phyloP scores from a whole-genome alignment of 257 asterid genomes.

The Nicotiana sylvestris region DNA sequence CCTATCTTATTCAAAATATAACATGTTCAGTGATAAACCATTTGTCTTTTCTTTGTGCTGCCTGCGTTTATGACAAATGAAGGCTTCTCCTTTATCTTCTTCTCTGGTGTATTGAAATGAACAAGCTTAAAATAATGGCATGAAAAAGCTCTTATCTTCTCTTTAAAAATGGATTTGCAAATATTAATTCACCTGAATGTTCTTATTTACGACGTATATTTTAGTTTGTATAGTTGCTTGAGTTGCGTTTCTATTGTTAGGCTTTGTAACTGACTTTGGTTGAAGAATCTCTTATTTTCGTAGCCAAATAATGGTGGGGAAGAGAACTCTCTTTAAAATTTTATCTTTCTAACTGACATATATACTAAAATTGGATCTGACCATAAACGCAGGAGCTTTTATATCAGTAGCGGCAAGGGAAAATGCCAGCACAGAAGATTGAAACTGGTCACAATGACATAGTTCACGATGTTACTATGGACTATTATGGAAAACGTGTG shows the following conservation, averaged over 20 bases:
- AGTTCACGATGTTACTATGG: constrained; percentile 89
- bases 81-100: background rate
- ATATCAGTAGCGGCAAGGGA: constrained; percentile 17
- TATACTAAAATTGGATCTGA: background rate
- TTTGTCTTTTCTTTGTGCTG: background rate
- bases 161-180: background rate
- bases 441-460: constrained; percentile 87
- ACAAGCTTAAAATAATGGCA: background rate
- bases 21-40: background rate
- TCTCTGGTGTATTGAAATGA: background rate
- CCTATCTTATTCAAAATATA: background rate
- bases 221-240: background rate
- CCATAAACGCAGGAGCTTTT: constrained; percentile 3
- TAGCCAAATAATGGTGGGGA: background rate
- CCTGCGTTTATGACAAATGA: background rate
- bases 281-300: background rate
- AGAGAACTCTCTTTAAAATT: background rate
- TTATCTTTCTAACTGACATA: background rate
- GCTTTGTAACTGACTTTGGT: background rate
- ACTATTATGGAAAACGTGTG: constrained; percentile 87
- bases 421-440: constrained; percentile 90
- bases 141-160: background rate
- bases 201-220: background rate
- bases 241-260: background rate
- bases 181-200: background rate